phyloP scores from a whole-genome alignment of 768 basidiomycete genomes.

The Tulasnella sp. region DNA sequence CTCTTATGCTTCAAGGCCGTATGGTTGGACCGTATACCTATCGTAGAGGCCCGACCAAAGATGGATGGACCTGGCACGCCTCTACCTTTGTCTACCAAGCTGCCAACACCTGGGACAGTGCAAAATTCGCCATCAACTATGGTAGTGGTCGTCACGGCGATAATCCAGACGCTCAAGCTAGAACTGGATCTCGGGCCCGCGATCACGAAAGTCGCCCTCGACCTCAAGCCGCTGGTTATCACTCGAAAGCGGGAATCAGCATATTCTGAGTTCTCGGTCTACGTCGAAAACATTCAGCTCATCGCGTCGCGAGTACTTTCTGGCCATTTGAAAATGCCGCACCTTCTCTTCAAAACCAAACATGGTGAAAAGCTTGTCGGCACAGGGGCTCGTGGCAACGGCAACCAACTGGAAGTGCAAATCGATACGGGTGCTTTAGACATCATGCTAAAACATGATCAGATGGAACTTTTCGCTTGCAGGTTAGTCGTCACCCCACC shows the following conservation, averaged over 20 bases:
- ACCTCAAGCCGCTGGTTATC: conserved; percentile 51
- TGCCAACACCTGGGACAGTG: not conserved
- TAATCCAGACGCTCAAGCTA: conserved; percentile 61
- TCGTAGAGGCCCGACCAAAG: conserved; percentile 41
- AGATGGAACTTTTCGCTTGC: conserved; percentile 62
- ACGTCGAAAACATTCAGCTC: conserved; percentile 44
- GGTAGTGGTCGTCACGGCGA: conserved; percentile 34
- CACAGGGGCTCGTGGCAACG: conserved; percentile 23
- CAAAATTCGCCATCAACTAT: conserved; percentile 5
- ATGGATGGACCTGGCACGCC: conserved; percentile 22
- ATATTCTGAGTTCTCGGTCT: conserved; percentile 50
- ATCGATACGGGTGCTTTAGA: conserved; percentile 64
- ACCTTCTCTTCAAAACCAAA: conserved; percentile 66
- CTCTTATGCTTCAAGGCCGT: conserved; percentile 92
- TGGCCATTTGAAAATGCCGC: conserved; percentile 53
- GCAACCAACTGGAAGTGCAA: conserved; percentile 56
- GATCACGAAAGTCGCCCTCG: conserved; percentile 60
- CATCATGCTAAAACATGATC: conserved; percentile 62
- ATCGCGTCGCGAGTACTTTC: conserved; percentile 47
- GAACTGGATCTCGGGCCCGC: conserved; percentile 79
- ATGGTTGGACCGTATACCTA: conserved; percentile 80
- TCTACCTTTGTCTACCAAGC: conserved; percentile 21
- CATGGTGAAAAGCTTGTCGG: conserved; percentile 33
- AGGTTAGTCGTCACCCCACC: conserved; percentile 35
- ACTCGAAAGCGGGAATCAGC: conserved; percentile 55